Evolutionary conservation across 306 rosid species (phyloP).

Genomic region (Hippophae rhamnoides): DNA sequence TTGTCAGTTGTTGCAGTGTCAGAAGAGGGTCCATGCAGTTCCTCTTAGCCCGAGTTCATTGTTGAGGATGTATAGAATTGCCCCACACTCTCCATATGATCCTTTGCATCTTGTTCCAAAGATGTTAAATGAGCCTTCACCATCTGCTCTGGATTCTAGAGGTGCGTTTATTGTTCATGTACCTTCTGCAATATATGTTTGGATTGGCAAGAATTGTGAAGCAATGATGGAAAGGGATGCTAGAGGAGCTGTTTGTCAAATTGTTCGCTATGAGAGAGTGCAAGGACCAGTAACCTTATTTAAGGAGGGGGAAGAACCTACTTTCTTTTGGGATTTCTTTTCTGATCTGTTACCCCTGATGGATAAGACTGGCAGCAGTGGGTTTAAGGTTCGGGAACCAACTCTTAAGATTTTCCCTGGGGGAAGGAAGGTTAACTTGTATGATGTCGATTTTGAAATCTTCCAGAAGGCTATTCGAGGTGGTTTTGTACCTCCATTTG

Average conservation of each 20-base stretch:
- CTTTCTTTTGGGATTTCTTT: conserved; percentile 73
- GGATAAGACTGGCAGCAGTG: conserved; percentile 48
- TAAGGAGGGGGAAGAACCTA: conserved; percentile 77
- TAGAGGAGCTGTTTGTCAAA: conserved; percentile 89
- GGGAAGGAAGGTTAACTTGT: conserved; percentile 56
- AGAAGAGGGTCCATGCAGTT: conserved; percentile 91
- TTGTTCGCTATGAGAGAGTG: conserved; percentile 86
- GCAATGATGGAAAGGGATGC: conserved; percentile 94
- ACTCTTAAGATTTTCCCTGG: conserved; percentile 32
- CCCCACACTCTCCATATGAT: conserved; percentile 95
- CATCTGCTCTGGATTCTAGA: conserved; percentile 74
- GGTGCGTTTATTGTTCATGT: conserved; percentile 81
- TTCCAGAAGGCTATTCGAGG: conserved; percentile 75
- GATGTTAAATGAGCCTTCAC: conserved; percentile 77
- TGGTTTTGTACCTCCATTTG: conserved; percentile 92
- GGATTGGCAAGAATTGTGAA: conserved; percentile 85
- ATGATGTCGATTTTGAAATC: conserved; percentile 78
- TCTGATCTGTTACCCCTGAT: conserved; percentile 65
- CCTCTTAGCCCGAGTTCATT: conserved; percentile 99
- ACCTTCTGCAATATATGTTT: conserved; percentile 78
- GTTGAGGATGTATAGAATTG: conserved; percentile 82
- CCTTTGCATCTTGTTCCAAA: conserved; percentile 96
- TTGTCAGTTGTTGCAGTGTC: conserved; percentile 93
- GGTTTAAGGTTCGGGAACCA: conserved; percentile 25
- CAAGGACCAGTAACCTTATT: conserved; percentile 58